A percentile compares a stretch with the other conserved stretches of the same genome.
Evolutionary conservation across 2,329 filamentous ascomycete species (phyloP).

Genomic region (Pseudogymnoascus sp.): DNA sequence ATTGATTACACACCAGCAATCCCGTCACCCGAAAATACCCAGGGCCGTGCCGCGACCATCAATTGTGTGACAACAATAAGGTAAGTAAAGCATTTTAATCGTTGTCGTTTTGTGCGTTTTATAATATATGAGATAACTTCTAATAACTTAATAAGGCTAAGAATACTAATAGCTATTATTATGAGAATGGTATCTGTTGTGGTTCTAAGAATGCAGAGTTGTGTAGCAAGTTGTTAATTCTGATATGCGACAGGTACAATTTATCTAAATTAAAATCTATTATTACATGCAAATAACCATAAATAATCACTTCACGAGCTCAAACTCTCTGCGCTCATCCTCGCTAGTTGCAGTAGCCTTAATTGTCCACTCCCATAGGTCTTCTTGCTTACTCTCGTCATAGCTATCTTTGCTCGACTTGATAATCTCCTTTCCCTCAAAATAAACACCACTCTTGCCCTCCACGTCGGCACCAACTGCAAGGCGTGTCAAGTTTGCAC

Average conservation of each 20-base stretch:
- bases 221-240: no score
- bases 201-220: no score
- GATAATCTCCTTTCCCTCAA: conserved; percentile 33
- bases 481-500: conserved; percentile 32
- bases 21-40: background rate
- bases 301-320: background rate
- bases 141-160: no score
- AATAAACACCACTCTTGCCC: conserved; percentile 35
- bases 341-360: conserved; percentile 23
- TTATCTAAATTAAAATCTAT: background rate
- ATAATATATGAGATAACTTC: background rate
- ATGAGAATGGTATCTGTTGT: no score
- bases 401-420: conserved; percentile 36
- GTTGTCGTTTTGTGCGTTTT: background rate
- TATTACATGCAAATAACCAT: background rate
- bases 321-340: conserved; percentile 22
- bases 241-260: background rate
- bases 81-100: background rate
- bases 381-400: conserved; percentile 37
- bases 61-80: background rate
- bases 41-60: background rate
- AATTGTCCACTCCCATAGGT: conserved; percentile 41
- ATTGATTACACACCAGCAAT: background rate
- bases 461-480: conserved; percentile 28
- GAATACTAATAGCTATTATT: no score